Evolutionary conservation across 257 asterid genomes (phyloP), one percentile per base, ranked within the genome.

Genomic region (Voacanga thouarsii): DNA sequence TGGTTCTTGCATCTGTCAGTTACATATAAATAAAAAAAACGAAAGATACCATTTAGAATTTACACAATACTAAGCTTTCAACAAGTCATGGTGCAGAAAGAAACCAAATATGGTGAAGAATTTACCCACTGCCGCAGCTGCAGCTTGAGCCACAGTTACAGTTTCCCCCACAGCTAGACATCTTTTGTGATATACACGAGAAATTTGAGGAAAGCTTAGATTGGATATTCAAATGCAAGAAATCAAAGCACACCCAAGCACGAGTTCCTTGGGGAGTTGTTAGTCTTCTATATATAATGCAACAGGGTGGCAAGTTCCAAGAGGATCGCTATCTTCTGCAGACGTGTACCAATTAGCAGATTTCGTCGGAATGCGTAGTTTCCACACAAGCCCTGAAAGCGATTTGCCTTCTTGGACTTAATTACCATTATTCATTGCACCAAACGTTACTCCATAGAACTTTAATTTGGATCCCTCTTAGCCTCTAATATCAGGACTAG

Each of bases 131-230:
- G 84, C 92, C 92, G 82, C 96, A 91, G 49, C 81, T 74, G 89
- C 96, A 91, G 85, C 75, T 30, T 50, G 92, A 49, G 59, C 96
- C 96, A 45, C 96, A 91, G 6, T 89, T 88, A 71, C 96, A 91
- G 81, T 77, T 89, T 84, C 94, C 94, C 47, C 87, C 87, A 50
- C 96, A 88, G 90, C 92, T 85, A 86, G 97, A 90, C 96, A 92
- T 92, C 1, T 73, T 85, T 53, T 19, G 18, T 33, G 37, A 1
- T 33, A 33, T 1, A 33, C 12, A 64, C n/a, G 30, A 26, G 65
- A 60, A 0, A 60, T n/a, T 70, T 23, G 33, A 45, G 37, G 0
- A 67, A 37, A 67, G 51, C 10, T 1, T 67, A 23, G 44, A 33
- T 33, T 33, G 37, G 37, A 33, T 33, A 33, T 33, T 33, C 37